Evolutionary conservation across 441 rosid genomes (phyloP).

Genomic region (Adansonia madagascariensis): DNA sequence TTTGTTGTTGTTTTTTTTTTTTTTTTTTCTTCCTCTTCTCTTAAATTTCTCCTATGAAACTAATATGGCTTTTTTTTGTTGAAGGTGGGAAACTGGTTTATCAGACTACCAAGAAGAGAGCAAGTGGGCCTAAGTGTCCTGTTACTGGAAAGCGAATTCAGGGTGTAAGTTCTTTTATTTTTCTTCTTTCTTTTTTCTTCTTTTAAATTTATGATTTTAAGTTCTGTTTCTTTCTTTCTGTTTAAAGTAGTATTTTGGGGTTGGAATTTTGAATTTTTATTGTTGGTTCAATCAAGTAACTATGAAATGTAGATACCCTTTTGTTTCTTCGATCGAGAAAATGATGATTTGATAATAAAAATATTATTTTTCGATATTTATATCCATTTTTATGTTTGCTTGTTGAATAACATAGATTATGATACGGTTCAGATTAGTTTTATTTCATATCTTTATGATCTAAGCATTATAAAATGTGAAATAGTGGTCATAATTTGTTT

Average conservation of each 20-base stretch:
- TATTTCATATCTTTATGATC: background rate
- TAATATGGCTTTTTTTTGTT: constrained; percentile 2
- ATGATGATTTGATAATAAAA: background rate
- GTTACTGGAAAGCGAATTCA: constrained; percentile 88
- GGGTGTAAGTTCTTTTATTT: constrained; percentile 52
- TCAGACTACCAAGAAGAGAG: constrained; percentile 87
- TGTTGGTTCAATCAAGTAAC: background rate
- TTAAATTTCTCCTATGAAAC: too few species aligned
- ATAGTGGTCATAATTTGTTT: background rate
- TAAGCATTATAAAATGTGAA: background rate
- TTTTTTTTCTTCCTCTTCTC: background rate
- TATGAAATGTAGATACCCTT: background rate
- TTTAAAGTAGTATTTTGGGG: background rate
- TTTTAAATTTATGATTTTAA: background rate
- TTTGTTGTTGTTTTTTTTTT: too few species aligned
- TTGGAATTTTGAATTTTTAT: background rate
- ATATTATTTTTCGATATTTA: background rate
- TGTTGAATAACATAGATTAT: background rate
- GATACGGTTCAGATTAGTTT: background rate
- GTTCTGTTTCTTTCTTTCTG: background rate
- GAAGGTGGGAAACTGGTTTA: constrained; percentile 83
- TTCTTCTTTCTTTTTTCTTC: too few species aligned
- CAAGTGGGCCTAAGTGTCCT: constrained; percentile 82
- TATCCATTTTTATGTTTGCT: constrained; percentile 5
- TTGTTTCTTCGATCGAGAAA: background rate